Conservation (phyloP, 495 filamentous ascomycete genomes). For the Parachaetomium inaequale region DNA sequence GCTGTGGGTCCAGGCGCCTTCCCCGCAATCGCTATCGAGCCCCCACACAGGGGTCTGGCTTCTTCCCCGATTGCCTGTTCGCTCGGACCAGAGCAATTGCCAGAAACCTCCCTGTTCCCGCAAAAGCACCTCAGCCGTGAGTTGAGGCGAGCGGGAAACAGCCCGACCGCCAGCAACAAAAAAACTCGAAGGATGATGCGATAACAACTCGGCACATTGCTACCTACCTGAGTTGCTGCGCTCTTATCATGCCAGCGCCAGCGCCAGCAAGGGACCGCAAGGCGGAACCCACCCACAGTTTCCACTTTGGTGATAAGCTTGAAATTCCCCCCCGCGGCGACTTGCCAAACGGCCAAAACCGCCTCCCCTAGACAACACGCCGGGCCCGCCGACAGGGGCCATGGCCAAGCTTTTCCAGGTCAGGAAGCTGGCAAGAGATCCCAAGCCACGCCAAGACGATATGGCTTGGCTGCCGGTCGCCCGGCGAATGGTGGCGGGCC, state of each 20-base stretch:
- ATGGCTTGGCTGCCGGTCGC: not conserved
- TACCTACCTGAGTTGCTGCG: not conserved
- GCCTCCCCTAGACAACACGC: conserved; percentile 10
- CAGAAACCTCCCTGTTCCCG: too few relatives aligned
- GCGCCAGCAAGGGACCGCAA: not conserved
- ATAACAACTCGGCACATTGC: not conserved
- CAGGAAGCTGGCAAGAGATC: conserved; percentile 24
- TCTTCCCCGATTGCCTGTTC: not conserved
- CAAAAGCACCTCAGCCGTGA: too few relatives aligned
- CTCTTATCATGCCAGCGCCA: too few relatives aligned
- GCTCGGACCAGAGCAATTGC: not conserved
- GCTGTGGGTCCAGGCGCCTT: not conserved
- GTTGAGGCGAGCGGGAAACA: not conserved
- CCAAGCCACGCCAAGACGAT: conserved; percentile 11
- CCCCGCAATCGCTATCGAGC: not conserved
- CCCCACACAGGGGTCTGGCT: conserved; percentile 2
- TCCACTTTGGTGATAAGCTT: conserved; percentile 1
- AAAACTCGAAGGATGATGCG: not conserved
- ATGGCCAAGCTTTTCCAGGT: conserved; percentile 19
- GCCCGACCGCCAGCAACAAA: not conserved
- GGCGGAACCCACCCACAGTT: not conserved
- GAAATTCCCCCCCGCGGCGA: not conserved
- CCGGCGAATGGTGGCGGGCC: conserved; percentile 16
- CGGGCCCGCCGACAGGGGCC: conserved; percentile 3
- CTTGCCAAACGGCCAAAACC: not conserved